phyloP scores from a whole-genome alignment of 1,284 basidiomycete genomes.

The Paramarasmius palmivorus region DNA sequence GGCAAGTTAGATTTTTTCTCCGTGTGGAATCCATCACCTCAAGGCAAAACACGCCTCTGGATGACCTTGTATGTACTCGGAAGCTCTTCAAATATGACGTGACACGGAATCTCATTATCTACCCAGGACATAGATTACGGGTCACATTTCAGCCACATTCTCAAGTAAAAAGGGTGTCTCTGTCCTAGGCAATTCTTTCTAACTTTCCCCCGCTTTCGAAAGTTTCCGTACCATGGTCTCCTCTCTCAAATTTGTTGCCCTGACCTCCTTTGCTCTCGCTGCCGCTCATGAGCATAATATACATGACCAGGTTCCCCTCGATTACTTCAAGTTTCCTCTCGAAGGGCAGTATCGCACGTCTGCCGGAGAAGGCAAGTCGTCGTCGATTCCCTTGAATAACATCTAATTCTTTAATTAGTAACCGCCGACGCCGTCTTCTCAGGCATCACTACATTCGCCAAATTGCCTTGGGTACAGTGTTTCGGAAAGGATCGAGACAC shows the following conservation, averaged over 20 bases:
- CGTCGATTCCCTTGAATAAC: no score
- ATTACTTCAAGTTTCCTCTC: slow-evolving; percentile 64
- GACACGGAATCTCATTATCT: neutral
- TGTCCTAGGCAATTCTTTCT: neutral
- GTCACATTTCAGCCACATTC: neutral
- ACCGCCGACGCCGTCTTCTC: slow-evolving; percentile 73
- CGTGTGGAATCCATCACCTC: slow-evolving; percentile 30
- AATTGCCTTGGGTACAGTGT: slow-evolving; percentile 73
- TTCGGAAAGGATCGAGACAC: slow-evolving; percentile 55
- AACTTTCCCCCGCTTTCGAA: neutral
- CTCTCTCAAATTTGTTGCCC: slow-evolving; percentile 19
- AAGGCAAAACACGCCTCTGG: slow-evolving; percentile 39
- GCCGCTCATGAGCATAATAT: slow-evolving; percentile 40
- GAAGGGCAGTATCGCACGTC: slow-evolving; percentile 51
- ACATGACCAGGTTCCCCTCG: slow-evolving; percentile 60
- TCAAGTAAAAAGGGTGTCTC: no score
- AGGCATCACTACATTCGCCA: slow-evolving; percentile 76
- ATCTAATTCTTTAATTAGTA: slow-evolving; percentile 35
- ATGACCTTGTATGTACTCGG: slow-evolving; percentile 1
- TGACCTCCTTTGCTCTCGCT: slow-evolving; percentile 21
- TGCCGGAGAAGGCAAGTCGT: slow-evolving; percentile 62
- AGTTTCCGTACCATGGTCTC: slow-evolving; percentile 29
- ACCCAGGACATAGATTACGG: no score
- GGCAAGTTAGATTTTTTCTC: neutral
- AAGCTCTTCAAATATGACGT: neutral